These are phyloP conservation scores for Xylariaceae sp. DNA, from an alignment of 2,329 filamentous ascomycete genomes.

Conservation along the genomic window DNA sequence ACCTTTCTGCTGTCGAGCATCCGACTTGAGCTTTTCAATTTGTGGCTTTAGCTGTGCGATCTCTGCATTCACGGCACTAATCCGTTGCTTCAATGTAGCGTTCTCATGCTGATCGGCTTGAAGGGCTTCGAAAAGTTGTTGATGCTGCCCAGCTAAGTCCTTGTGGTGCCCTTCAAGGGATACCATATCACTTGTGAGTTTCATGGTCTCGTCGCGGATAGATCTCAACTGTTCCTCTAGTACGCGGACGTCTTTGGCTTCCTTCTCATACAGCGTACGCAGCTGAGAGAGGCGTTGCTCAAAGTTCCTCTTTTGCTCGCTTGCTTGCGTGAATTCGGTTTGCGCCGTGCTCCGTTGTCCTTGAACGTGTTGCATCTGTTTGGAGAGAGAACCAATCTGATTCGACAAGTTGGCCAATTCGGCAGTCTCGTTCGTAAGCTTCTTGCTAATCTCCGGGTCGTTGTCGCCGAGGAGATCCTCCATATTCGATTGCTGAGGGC, in stretches of 20 bases:
- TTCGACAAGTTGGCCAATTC: constrained; percentile 95
- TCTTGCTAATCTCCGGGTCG: constrained; percentile 83
- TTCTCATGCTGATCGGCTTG: constrained; percentile 90
- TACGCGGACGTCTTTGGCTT: constrained; percentile 77
- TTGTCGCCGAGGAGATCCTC: constrained; percentile 90
- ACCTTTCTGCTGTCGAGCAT: constrained; percentile 92
- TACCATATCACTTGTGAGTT: constrained; percentile 77
- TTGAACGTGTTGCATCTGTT: constrained; percentile 91
- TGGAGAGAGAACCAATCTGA: constrained; percentile 84
- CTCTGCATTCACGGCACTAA: constrained; percentile 75
- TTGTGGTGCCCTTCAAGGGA: constrained; percentile 74
- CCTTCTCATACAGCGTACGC: constrained; percentile 84
- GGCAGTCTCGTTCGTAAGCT: constrained; percentile 79
- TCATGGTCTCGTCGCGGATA: constrained; percentile 75
- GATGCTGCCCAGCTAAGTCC: constrained; percentile 78
- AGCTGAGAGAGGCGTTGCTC: constrained; percentile 84
- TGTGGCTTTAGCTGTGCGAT: constrained; percentile 80
- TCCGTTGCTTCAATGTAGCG: constrained; percentile 75
- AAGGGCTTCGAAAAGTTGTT: constrained; percentile 66
- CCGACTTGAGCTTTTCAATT: constrained; percentile 86
- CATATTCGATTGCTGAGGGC: constrained; percentile 18
- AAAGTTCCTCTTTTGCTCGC: constrained; percentile 85
- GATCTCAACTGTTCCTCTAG: constrained; percentile 76
- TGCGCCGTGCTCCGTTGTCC: constrained; percentile 73
- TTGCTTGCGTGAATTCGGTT: constrained; percentile 74